These are phyloP conservation scores for Toxoplasma gondii DNA, from an alignment of 169 alveolate genomes.

Conservation along the genomic window DNA sequence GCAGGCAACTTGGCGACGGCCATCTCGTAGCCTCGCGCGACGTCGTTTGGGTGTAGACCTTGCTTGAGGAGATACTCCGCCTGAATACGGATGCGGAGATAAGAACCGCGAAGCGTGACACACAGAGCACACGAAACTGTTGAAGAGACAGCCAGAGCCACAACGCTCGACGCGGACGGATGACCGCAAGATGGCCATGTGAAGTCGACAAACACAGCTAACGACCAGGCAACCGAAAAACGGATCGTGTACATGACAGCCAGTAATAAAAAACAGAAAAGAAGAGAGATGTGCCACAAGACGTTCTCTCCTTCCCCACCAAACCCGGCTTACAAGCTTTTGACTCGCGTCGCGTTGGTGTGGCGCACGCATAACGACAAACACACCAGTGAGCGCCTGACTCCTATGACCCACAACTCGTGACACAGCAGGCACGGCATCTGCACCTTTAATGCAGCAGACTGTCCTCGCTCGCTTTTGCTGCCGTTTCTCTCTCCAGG, in stretches of 20 bases:
- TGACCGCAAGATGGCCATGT: background rate
- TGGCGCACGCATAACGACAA: no score
- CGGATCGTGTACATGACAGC: no score
- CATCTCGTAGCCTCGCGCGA: constrained; percentile 96
- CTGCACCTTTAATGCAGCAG: background rate
- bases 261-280: no score
- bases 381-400: no score
- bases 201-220: background rate
- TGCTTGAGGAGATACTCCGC: constrained; percentile 87
- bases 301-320: no score
- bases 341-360: no score
- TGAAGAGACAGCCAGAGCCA: background rate
- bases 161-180: background rate
- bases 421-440: background rate
- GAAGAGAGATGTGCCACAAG: no score
- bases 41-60: constrained; percentile 97
- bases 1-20: constrained; percentile 91
- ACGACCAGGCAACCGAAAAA: no score
- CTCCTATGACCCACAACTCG: no score
- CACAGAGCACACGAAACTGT: background rate
- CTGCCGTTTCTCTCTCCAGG: no score
- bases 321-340: no score
- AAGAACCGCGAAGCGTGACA: background rate
- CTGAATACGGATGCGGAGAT: constrained; percentile 48
- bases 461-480: background rate